A percentile compares a stretch with the other conserved stretches of the same genome.
Evolutionary conservation across 306 rosid species (phyloP).

Genomic region (Vigna radiata): DNA sequence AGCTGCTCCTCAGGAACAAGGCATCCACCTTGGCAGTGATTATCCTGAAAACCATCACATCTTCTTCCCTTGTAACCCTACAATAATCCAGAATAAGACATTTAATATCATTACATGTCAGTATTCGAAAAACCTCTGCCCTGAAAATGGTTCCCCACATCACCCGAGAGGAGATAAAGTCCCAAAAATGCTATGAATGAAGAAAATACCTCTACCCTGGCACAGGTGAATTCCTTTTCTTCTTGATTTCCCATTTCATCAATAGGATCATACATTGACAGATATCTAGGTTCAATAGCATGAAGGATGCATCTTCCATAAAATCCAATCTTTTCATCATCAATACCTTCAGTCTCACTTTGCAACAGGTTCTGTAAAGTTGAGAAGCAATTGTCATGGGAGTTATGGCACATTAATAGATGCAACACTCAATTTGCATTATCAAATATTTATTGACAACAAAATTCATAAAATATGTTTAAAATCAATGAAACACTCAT

Average conservation of each 20-base stretch:
- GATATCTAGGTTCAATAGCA: slow-evolving; percentile 50
- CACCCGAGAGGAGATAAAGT: not conserved
- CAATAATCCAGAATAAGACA: slow-evolving; percentile 24
- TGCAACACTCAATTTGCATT: not conserved
- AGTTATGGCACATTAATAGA: not conserved
- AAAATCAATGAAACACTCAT: slow-evolving; percentile 14
- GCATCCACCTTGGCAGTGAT: slow-evolving; percentile 47
- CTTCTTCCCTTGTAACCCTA: slow-evolving; percentile 76
- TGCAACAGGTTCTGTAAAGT: slow-evolving; percentile 66
- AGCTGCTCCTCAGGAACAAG: slow-evolving; percentile 76
- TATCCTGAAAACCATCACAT: slow-evolving; percentile 59
- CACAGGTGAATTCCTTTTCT: slow-evolving; percentile 55
- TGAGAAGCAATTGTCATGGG: slow-evolving; percentile 8
- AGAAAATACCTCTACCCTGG: slow-evolving; percentile 65
- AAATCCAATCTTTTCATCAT: slow-evolving; percentile 64
- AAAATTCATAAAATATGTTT: not conserved
- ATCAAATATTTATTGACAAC: slow-evolving; percentile 7
- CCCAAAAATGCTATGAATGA: slow-evolving; percentile 1
- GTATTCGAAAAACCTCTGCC: not conserved
- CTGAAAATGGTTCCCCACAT: not conserved
- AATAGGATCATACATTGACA: slow-evolving; percentile 41
- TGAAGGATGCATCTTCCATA: slow-evolving; percentile 71
- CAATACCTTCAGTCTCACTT: slow-evolving; percentile 68
- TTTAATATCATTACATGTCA: slow-evolving; percentile 5
- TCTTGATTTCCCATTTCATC: slow-evolving; percentile 46